Conservation (phyloP, 2,329 filamentous ascomycete genomes). For the Colletotrichum trifolii region DNA sequence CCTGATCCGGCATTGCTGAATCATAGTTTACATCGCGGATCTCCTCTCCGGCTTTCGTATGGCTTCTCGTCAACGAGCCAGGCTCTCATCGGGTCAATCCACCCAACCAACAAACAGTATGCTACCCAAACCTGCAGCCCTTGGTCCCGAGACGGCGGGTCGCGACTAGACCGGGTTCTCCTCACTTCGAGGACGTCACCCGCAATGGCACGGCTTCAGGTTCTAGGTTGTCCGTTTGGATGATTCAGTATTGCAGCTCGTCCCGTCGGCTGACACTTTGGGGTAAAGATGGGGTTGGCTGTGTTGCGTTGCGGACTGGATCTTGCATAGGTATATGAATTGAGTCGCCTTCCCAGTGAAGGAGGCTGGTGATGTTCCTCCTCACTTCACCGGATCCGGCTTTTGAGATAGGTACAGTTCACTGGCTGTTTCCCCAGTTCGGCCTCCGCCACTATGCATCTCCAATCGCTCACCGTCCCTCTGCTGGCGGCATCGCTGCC, state of each 20-base stretch:
- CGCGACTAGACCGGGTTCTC: conserved; percentile 12
- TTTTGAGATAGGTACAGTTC: conserved; percentile 19
- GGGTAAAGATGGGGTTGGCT: conserved; percentile 9
- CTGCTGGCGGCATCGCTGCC: conserved; percentile 44
- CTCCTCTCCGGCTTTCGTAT: neutral
- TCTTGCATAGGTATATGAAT: conserved; percentile 34
- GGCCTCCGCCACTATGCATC: conserved; percentile 38
- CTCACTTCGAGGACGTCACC: conserved; percentile 34
- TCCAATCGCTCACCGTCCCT: conserved; percentile 39
- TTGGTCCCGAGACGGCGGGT: conserved; percentile 27
- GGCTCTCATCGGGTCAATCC: neutral
- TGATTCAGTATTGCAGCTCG: conserved; percentile 10
- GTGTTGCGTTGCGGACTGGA: conserved; percentile 14
- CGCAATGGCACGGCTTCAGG: neutral
- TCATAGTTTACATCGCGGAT: conserved; percentile 18
- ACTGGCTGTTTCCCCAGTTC: neutral
- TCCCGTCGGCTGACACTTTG: conserved; percentile 19
- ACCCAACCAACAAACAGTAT: conserved; percentile 15
- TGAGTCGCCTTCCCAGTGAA: conserved; percentile 16
- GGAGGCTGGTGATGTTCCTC: neutral
- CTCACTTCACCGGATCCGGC: conserved; percentile 13
- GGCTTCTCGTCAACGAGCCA: neutral
- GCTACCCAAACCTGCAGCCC: conserved; percentile 11
- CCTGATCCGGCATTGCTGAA: conserved; percentile 13
- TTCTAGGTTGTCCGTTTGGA: conserved; percentile 1